phyloP scores from a whole-genome alignment of 257 asterid genomes.

The Vinca minor region DNA sequence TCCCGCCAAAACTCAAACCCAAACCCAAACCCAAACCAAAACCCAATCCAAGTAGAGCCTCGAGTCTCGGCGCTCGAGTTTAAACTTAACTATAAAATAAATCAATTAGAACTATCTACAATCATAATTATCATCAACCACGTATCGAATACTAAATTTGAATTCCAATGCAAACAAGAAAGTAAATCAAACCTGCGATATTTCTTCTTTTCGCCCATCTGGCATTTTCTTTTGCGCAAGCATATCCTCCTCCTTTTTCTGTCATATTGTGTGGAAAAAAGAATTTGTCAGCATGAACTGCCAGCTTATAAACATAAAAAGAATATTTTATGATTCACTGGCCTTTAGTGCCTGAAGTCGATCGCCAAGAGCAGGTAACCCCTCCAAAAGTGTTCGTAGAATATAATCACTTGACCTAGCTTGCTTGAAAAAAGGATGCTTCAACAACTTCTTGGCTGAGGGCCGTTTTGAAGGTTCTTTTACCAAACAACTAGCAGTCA shows the following conservation, averaged over 20 bases:
- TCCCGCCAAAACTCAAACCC: too few species aligned
- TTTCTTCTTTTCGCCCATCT: constrained; percentile 85
- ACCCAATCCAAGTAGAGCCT: too few species aligned
- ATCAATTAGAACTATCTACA: background rate
- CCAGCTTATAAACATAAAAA: background rate
- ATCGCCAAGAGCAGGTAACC: constrained; percentile 87
- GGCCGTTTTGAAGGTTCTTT: constrained; percentile 97
- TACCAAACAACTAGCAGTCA: constrained; percentile 95
- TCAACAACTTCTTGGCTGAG: constrained; percentile 73
- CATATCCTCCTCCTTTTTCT: constrained; percentile 93
- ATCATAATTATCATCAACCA: background rate
- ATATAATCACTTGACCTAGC: constrained; percentile 88
- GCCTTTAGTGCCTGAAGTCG: constrained; percentile 83
- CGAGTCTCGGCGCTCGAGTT: too few species aligned
- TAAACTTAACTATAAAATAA: background rate
- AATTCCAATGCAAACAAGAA: background rate
- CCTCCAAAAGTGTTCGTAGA: constrained; percentile 62
- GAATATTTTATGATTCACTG: constrained; percentile 14
- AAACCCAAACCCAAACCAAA: too few species aligned
- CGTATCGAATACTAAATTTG: background rate
- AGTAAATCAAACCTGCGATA: constrained; percentile 71
- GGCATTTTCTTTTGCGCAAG: constrained; percentile 96
- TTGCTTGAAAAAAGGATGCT: constrained; percentile 91
- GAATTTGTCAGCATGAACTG: constrained; percentile 21
- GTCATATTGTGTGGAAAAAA: constrained; percentile 6